phyloP scores from a whole-genome alignment of 768 basidiomycete species.

The Psilocybe cyanescens region DNA sequence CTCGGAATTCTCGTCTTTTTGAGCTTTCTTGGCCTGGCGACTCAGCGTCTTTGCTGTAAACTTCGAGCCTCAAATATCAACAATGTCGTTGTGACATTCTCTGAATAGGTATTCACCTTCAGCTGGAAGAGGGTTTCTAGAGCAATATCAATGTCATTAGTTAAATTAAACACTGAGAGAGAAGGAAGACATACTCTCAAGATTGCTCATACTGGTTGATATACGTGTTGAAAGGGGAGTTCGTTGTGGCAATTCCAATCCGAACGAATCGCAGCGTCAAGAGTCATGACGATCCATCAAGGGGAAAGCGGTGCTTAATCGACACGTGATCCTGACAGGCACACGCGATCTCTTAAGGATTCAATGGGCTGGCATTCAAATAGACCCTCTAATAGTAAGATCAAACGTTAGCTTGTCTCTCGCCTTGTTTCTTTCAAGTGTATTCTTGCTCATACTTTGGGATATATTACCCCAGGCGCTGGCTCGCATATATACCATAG shows the following conservation, averaged over 20 bases:
- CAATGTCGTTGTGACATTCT: conserved; percentile 2
- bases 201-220: conserved; percentile 64
- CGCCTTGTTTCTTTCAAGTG: background rate
- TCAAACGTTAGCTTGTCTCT: background rate
- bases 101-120: conserved; percentile 59
- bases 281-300: no score
- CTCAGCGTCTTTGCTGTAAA: conserved; percentile 97
- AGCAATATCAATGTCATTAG: conserved; percentile 31
- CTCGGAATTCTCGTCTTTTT: conserved; percentile 92
- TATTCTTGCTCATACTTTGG: background rate
- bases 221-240: conserved; percentile 7
- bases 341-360: background rate
- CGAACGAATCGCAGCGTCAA: background rate
- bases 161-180: conserved; percentile 1
- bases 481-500: conserved; percentile 2
- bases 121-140: conserved; percentile 98
- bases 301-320: conserved; percentile 6
- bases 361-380: no score
- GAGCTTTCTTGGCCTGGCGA: conserved; percentile 95
- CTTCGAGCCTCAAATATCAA: conserved; percentile 42
- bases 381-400: no score
- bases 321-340: conserved; percentile 5
- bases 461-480: conserved; percentile 2
- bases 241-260: background rate
- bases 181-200: conserved; percentile 74